phyloP scores from a whole-genome alignment of 805 yeast species.

The Starmerella potacharoeniae region DNA sequence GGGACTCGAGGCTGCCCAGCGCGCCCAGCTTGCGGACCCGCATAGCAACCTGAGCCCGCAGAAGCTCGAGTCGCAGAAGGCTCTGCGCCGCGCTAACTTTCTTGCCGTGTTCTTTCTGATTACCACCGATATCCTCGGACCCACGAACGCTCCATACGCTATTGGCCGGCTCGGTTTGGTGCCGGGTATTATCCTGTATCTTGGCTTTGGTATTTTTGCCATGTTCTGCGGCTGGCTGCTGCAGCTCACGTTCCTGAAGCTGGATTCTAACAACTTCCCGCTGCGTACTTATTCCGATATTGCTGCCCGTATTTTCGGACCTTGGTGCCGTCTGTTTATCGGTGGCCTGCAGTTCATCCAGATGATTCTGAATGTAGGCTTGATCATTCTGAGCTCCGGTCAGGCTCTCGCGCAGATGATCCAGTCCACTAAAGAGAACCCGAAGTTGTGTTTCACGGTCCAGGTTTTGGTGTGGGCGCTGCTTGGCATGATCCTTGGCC shows the following conservation, averaged over 20 bases:
- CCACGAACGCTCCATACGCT: slow-evolving; percentile 38
- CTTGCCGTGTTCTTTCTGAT: slow-evolving; percentile 35
- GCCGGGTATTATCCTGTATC: slow-evolving; percentile 36
- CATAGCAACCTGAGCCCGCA: slow-evolving; percentile 16
- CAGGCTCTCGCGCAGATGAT: slow-evolving; percentile 34
- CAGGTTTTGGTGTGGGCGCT: slow-evolving; percentile 36
- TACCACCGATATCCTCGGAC: slow-evolving; percentile 41
- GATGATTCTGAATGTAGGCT: slow-evolving; percentile 36
- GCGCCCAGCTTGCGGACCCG: slow-evolving; percentile 16
- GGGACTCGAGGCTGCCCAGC: slow-evolving; percentile 16
- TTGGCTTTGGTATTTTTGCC: slow-evolving; percentile 35
- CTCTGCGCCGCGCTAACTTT: slow-evolving; percentile 15
- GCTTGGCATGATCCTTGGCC: slow-evolving; percentile 36
- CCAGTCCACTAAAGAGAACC: slow-evolving; percentile 13
- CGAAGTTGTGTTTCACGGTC: slow-evolving; percentile 33
- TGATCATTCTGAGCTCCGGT: slow-evolving; percentile 34
- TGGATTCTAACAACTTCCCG: slow-evolving; percentile 37
- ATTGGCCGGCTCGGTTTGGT: slow-evolving; percentile 36
- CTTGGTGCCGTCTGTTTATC: slow-evolving; percentile 27
- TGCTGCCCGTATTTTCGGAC: slow-evolving; percentile 33
- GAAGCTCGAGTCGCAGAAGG: slow-evolving; percentile 20
- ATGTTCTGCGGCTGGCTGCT: slow-evolving; percentile 35
- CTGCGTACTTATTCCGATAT: slow-evolving; percentile 35
- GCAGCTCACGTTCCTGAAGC: slow-evolving; percentile 29
- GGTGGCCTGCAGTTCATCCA: slow-evolving; percentile 35